Evolutionary conservation across 2,329 filamentous ascomycete genomes (phyloP).

Genomic region (Moelleriella libera): DNA sequence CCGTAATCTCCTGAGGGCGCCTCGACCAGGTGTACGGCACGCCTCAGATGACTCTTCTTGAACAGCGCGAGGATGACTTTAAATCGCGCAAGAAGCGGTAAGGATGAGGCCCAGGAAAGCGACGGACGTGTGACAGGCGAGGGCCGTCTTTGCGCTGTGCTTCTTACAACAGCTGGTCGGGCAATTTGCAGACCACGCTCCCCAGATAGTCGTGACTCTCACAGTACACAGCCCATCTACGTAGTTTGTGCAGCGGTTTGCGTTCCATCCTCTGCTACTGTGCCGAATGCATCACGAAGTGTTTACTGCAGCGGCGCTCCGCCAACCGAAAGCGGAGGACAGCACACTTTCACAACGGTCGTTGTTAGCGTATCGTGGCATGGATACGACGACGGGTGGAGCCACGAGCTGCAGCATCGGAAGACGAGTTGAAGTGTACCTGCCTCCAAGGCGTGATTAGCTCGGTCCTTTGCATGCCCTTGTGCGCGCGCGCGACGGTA

Average conservation of each 20-base stretch:
- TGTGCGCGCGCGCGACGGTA: no score
- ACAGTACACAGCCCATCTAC: not conserved
- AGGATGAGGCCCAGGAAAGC: not conserved
- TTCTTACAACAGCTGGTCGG: not conserved
- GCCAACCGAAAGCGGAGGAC: not conserved
- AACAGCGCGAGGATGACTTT: no score
- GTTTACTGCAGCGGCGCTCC: not conserved
- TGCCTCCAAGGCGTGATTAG: constrained; percentile 1
- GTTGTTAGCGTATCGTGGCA: constrained; percentile 3
- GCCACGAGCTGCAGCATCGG: constrained; percentile 2
- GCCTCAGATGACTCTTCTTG: no score
- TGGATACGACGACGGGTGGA: constrained; percentile 2
- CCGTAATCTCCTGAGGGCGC: no score
- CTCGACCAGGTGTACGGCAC: no score
- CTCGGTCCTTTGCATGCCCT: no score
- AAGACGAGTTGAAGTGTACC: not conserved
- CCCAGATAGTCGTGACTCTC: not conserved
- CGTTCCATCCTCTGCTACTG: not conserved
- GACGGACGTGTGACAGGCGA: not conserved
- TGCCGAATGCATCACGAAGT: not conserved
- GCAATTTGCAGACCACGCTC: not conserved
- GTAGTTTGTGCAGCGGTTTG: no score
- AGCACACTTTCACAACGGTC: constrained; percentile 2
- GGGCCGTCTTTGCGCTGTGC: not conserved
- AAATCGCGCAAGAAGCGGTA: not conserved